phyloP scores from a whole-genome alignment of 805 yeast genomes.

The Metschnikowia santaceciliae region DNA sequence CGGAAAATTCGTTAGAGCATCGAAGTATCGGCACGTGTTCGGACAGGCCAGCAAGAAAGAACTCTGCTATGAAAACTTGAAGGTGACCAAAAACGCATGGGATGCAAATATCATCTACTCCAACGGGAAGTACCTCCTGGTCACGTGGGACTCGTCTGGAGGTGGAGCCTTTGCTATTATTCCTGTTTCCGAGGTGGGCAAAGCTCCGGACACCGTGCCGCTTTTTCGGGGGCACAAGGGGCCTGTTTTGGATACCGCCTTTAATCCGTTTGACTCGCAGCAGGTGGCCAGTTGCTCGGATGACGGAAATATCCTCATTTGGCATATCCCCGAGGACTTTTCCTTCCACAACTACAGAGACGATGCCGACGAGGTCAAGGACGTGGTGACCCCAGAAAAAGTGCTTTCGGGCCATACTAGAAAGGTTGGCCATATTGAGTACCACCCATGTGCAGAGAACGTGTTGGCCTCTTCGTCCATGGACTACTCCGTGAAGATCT shows the following conservation, averaged over 20 bases:
- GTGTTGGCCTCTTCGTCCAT: conserved; percentile 86
- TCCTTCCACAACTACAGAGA: conserved; percentile 60
- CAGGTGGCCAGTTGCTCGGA: conserved; percentile 34
- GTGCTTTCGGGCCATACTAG: conserved; percentile 81
- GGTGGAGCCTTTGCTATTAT: conserved; percentile 97
- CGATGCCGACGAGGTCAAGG: conserved; percentile 54
- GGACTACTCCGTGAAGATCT: conserved; percentile 86
- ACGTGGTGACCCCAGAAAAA: conserved; percentile 63
- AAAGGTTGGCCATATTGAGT: conserved; percentile 89
- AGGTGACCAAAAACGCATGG: conserved; percentile 89
- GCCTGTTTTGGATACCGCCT: conserved; percentile 91
- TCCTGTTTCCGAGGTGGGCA: conserved; percentile 82
- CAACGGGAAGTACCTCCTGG: conserved; percentile 80
- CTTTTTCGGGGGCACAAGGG: conserved; percentile 95
- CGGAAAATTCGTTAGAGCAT: conserved; percentile 91
- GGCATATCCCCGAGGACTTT: conserved; percentile 84
- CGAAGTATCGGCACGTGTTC: conserved; percentile 93
- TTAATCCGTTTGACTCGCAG: conserved; percentile 83
- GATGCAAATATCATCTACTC: conserved; percentile 87
- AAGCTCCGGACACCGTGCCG: conserved; percentile 89
- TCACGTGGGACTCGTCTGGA: conserved; percentile 92
- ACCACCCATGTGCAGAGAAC: conserved; percentile 84
- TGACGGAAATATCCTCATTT: conserved; percentile 60
- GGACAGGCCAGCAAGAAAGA: conserved; percentile 80
- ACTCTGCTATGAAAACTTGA: conserved; percentile 67